Base-by-base conservation (phyloP, 345 rosid genomes). In the Heritiera littoralis region DNA sequence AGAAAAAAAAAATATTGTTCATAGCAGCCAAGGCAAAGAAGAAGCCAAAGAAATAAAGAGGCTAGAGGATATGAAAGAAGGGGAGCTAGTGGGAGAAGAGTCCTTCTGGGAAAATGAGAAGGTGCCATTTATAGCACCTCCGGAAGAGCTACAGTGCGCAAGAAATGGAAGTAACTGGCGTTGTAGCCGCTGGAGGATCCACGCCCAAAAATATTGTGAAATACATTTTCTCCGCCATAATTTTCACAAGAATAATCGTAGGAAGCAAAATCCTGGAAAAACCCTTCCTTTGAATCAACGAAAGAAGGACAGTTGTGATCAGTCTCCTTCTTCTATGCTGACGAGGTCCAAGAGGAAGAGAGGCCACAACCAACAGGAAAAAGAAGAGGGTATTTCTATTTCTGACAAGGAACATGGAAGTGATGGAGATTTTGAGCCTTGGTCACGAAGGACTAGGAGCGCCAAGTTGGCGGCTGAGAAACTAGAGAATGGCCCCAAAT, bases 101-200 rank as follows among this genome's bases (percentile, higher is more conserved):
- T 23, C 9, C 4, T 45, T 68, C 1, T 20, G 73, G 54, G 2
- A 45, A 8, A 38, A 12, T 7, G 73, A 20, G 46, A 46, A 5
- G 35, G 55, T 68, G 5, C 38, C 55, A 2, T 68, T 68, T 45
- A 12, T 45, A 20, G 32, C 15, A n/a, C 73, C 73, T 68, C 73
- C 73, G 18, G 54, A 68, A 2, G 30, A 68, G 35, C 55, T 68
- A 45, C 73, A 12, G 13, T 68, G 73, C 18, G 14, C 54, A 20
- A 68, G 55, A 46, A 68, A 5, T 7, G 55, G 32, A 20, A 1
- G 10, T 13, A 8, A 30, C 1, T 23, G 55, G 74, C 40, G 74
- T 48, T 69, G 74, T 69, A 69, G 4, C 38, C 74, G 74, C 35
- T 48, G 40, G 56, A 46, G 74, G 38, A 23, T 69, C 35, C 74